Base-by-base conservation (phyloP, 305 asterid genomes). In the Withania somnifera region DNA sequence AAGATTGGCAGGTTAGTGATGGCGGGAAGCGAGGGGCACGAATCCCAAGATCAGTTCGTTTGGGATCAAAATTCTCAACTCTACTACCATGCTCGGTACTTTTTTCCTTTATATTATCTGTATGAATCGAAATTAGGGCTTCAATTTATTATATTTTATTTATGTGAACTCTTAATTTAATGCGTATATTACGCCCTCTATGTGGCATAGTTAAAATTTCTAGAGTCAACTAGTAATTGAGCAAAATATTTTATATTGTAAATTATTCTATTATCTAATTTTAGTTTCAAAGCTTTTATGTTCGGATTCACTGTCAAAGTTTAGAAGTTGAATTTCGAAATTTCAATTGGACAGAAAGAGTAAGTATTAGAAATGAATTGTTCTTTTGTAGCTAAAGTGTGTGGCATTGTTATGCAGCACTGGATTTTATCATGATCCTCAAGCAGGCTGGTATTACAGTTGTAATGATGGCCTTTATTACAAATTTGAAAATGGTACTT, bases 381-480 rank as follows among this genome's bases (percentile, higher is more conserved):
- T 36, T 13, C 56, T 76, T 69, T 15, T 10, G 64, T 76, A 22
- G 32, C 17, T 42, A 34, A 78, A 50, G 36, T 78, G 53, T 22
- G n/a, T n/a, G n/a, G n/a, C n/a, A n/a, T n/a, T n/a, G n/a, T n/a
- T n/a, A n/a, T 89, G 84, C 94, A 95, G 99, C 87, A 82, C 97
- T 87, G 98, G 99, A 42, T 93, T 95, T 90, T 95, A 95, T 88
- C 95, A 92, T 77, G 97, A 91, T 61, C 98, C 97, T 38, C 75
- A 86, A 77, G 99, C 90, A 15, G 97, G 93, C 7, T 94, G 99
- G 99, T 95, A 95, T 85, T 95, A 94, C 78, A 94, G 91, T 90
- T 88, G 88, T 85, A 85, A 81, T 69, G 98, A 95, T 87, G 97
- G 97, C 60, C 90, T 86, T 61, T 95, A 94, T 83, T 95, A 95